Evolutionary conservation across 768 basidiomycete genomes (phyloP).

Genomic region (Ephemerocybe angulata): DNA sequence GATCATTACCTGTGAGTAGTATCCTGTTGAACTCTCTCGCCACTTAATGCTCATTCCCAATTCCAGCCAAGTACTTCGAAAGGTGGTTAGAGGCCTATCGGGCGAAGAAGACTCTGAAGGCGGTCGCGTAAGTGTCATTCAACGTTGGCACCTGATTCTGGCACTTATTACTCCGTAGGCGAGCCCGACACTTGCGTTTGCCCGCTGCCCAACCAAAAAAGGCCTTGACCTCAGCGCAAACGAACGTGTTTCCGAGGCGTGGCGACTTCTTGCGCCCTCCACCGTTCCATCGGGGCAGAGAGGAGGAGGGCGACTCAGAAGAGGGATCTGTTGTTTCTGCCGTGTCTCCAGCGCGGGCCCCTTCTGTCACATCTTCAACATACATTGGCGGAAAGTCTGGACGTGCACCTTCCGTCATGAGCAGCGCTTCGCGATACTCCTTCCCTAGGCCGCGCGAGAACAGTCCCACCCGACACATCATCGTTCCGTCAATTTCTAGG

Average conservation of each 20-base stretch:
- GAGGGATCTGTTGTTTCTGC: slow-evolving; percentile 42
- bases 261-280: slow-evolving; percentile 4
- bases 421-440: neutral
- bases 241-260: slow-evolving; percentile 9
- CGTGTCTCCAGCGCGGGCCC: neutral
- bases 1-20: slow-evolving; percentile 11
- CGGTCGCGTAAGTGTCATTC: slow-evolving; percentile 68
- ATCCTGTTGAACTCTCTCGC: neutral
- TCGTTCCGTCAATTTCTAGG: slow-evolving; percentile 1
- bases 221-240: neutral
- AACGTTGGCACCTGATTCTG: slow-evolving; percentile 1
- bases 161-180: slow-evolving; percentile 40
- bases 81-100: slow-evolving; percentile 69
- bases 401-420: slow-evolving; percentile 5
- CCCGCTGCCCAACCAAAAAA: slow-evolving; percentile 40
- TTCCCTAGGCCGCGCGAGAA: slow-evolving; percentile 1
- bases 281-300: slow-evolving; percentile 51
- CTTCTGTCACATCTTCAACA: slow-evolving; percentile 4
- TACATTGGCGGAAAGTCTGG: slow-evolving; percentile 1
- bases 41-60: slow-evolving; percentile 11
- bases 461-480: neutral
- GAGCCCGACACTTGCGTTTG: slow-evolving; percentile 77
- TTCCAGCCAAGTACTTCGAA: slow-evolving; percentile 49
- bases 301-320: slow-evolving; percentile 45
- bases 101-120: slow-evolving; percentile 71